Conservation (phyloP, 805 yeast species). For the Kuraishia hungarica region DNA sequence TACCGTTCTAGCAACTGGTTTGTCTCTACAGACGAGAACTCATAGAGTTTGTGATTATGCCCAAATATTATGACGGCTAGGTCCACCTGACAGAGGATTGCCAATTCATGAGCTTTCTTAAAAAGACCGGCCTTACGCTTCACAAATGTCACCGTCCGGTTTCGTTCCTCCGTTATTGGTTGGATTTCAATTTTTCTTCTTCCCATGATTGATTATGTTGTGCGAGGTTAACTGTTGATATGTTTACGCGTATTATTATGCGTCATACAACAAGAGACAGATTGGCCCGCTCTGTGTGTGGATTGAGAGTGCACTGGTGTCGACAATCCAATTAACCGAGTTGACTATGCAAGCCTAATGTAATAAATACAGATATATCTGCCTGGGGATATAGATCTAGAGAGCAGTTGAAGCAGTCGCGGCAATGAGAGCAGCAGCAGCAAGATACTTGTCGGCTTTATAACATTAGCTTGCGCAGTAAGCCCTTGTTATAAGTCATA, state of each 20-base stretch:
- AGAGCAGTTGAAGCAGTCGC: background rate
- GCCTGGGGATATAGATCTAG: no score
- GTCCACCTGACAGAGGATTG: constrained; percentile 89
- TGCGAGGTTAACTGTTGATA: background rate
- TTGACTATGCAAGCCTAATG: background rate
- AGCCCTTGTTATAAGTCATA: background rate
- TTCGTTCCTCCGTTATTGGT: constrained; percentile 86
- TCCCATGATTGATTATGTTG: constrained; percentile 51
- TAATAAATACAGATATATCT: no score
- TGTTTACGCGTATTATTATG: background rate
- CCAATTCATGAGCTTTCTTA: constrained; percentile 77
- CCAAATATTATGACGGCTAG: constrained; percentile 86
- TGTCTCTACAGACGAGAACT: constrained; percentile 69
- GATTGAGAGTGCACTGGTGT: background rate
- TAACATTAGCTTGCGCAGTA: background rate
- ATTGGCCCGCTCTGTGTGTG: no score
- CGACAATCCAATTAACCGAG: background rate
- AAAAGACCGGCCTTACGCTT: constrained; percentile 93
- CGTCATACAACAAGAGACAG: background rate
- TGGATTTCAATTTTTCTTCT: constrained; percentile 92
- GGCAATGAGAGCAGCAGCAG: background rate
- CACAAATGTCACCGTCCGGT: constrained; percentile 78
- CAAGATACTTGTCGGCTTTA: background rate
- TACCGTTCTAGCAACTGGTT: constrained; percentile 36
- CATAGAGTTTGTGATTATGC: constrained; percentile 73